Percentiles rank a stretch among this genome's conserved stretches.
Evolutionary conservation across 164 flowering plant genomes (phyloP).

Genomic region (Vitis amurensis): DNA sequence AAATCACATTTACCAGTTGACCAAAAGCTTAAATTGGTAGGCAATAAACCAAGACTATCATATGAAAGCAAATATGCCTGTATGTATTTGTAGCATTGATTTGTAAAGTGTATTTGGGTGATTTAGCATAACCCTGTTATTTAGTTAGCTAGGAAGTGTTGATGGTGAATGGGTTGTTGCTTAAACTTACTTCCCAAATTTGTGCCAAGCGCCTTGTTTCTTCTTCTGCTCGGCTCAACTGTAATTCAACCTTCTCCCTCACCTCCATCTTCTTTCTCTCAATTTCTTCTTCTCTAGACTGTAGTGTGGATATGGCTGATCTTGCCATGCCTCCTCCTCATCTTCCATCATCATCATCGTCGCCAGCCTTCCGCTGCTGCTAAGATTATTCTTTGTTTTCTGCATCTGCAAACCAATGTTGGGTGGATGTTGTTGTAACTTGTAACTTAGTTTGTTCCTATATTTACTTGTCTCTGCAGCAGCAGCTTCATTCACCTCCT

Average conservation of each 20-base stretch:
- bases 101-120: too few relatives aligned
- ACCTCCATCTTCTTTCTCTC: slow-evolving; percentile 50
- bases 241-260: slow-evolving; percentile 41
- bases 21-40: too few relatives aligned
- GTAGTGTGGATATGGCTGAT: slow-evolving; percentile 34
- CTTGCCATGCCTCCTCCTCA: slow-evolving; percentile 36
- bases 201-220: slow-evolving; percentile 41
- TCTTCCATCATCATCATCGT: slow-evolving; percentile 20
- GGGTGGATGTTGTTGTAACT: not conserved
- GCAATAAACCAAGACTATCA: too few relatives aligned
- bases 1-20: too few relatives aligned
- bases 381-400: slow-evolving; percentile 27
- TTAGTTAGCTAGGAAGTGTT: not conserved
- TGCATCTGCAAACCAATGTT: slow-evolving; percentile 10
- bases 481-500: slow-evolving; percentile 1
- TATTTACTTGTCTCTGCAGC: slow-evolving; percentile 2
- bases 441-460: too few relatives aligned
- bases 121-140: not conserved
- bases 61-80: too few relatives aligned
- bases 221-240: slow-evolving; percentile 48
- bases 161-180: not conserved
- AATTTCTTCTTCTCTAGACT: slow-evolving; percentile 51
- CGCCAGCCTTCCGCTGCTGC: slow-evolving; percentile 24
- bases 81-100: too few relatives aligned
- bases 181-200: slow-evolving; percentile 41